Percentiles rank a stretch among this genome's conserved stretches.
These are phyloP conservation scores for Cryomyces antarcticus DNA, from an alignment of 495 filamentous ascomycete genomes.

Conservation along the genomic window DNA sequence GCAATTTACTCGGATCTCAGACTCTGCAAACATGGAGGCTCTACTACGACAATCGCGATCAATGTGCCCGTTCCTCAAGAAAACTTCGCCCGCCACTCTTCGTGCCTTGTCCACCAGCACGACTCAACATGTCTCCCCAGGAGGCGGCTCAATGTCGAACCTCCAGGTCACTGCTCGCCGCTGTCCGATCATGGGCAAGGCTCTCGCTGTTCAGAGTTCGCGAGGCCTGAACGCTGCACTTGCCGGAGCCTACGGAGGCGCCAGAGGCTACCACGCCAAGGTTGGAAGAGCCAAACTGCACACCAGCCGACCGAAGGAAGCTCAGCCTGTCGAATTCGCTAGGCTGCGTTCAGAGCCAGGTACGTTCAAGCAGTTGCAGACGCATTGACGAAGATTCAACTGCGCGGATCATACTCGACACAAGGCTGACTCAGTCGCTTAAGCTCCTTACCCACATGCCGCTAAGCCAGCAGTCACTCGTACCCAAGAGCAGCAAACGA, in stretches of 20 bases:
- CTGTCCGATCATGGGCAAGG: slow-evolving; percentile 98
- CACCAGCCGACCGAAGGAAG: slow-evolving; percentile 52
- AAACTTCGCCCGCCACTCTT: slow-evolving; percentile 72
- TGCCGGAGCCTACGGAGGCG: slow-evolving; percentile 21
- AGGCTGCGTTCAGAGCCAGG: slow-evolving; percentile 34
- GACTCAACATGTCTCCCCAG: slow-evolving; percentile 42
- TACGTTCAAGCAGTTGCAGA: not conserved
- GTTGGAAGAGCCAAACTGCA: slow-evolving; percentile 53
- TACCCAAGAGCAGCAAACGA: slow-evolving; percentile 2
- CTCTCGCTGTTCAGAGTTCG: slow-evolving; percentile 48
- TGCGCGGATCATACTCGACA: not conserved
- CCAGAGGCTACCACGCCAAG: slow-evolving; percentile 26
- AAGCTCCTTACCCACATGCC: slow-evolving; percentile 10
- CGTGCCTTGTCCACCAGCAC: slow-evolving; percentile 74
- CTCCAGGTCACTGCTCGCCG: slow-evolving; percentile 83
- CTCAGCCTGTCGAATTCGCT: slow-evolving; percentile 44
- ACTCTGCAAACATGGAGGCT: slow-evolving; percentile 48
- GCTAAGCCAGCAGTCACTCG: slow-evolving; percentile 5
- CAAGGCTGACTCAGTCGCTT: not conserved
- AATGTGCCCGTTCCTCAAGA: slow-evolving; percentile 94
- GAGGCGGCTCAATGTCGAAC: slow-evolving; percentile 89
- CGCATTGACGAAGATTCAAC: not conserved
- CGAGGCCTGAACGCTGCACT: slow-evolving; percentile 19
- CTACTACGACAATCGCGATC: slow-evolving; percentile 82
- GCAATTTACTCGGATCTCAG: too few relatives aligned